phyloP scores from a whole-genome alignment of 2,329 filamentous ascomycete genomes.

The Colletotrichum camelliae region DNA sequence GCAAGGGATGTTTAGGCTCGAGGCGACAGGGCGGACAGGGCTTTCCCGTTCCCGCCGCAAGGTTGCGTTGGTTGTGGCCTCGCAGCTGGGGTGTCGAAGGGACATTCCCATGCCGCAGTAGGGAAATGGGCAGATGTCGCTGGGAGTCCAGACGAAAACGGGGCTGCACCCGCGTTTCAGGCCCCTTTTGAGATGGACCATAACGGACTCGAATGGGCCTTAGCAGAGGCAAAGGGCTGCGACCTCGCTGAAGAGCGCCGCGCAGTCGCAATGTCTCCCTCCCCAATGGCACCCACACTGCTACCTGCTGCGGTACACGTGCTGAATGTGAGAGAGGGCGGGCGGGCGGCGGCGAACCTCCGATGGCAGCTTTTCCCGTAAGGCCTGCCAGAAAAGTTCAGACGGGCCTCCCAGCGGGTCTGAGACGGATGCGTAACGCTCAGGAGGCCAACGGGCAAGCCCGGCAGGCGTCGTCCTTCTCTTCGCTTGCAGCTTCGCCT shows the following conservation, averaged over 20 bases:
- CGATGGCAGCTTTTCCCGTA: slow-evolving; percentile 3
- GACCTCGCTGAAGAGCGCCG: background rate
- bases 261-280: background rate
- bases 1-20: background rate
- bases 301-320: background rate
- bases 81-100: background rate
- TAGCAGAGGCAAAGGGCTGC: background rate
- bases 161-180: slow-evolving; percentile 16
- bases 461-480: background rate
- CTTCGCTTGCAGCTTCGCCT: background rate
- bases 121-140: slow-evolving; percentile 1
- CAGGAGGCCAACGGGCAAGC: background rate
- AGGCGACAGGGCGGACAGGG: background rate
- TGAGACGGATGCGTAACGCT: slow-evolving; percentile 21
- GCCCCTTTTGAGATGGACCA: slow-evolving; percentile 3
- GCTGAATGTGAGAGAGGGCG: background rate
- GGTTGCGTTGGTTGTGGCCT: background rate
- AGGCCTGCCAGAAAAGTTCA: background rate
- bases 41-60: background rate
- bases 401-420: background rate
- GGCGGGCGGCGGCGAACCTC: slow-evolving; percentile 5
- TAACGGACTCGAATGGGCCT: background rate
- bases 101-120: background rate
- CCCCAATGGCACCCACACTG: background rate
- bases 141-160: slow-evolving; percentile 19